Evolutionary conservation across 140 eudicot genomes (phyloP).

Genomic region (Cichorium intybus): DNA sequence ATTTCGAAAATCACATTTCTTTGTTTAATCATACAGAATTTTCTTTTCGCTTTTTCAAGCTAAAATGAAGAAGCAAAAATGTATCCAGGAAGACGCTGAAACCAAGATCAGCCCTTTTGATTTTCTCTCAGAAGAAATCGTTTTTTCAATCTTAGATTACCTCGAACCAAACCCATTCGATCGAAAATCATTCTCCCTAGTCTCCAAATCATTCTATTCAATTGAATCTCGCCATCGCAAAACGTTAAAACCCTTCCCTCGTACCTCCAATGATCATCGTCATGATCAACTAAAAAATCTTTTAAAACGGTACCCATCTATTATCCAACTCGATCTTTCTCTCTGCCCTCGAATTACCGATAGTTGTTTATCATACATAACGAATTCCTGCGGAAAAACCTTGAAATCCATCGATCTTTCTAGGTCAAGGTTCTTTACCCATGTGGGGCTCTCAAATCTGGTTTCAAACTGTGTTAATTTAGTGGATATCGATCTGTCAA

Average conservation of each 20-base stretch:
- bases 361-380: constrained; percentile 27
- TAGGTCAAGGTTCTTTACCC: constrained; percentile 64
- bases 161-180: constrained; percentile 56
- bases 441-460: constrained; percentile 61
- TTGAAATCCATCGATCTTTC: constrained; percentile 68
- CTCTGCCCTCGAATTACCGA: constrained; percentile 74
- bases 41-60: not conserved
- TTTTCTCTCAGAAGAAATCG: constrained; percentile 64
- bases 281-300: constrained; percentile 38
- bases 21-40: not conserved
- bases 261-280: constrained; percentile 18
- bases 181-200: constrained; percentile 72
- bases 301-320: constrained; percentile 52
- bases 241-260: constrained; percentile 67
- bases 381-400: constrained; percentile 26
- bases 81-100: constrained; percentile 9
- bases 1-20: constrained; percentile 12
- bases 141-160: constrained; percentile 61
- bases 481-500: constrained; percentile 78
- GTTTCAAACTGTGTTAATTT: constrained; percentile 52
- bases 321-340: constrained; percentile 66
- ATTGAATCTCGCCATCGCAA: constrained; percentile 73
- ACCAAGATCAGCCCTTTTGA: constrained; percentile 46
- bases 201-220: constrained; percentile 55
- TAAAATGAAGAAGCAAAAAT: constrained; percentile 65